Percentiles rank a stretch among this genome's conserved stretches.
Conservation (phyloP, 2,329 filamentous ascomycete species). For the Pseudogymnoascus sp. region DNA sequence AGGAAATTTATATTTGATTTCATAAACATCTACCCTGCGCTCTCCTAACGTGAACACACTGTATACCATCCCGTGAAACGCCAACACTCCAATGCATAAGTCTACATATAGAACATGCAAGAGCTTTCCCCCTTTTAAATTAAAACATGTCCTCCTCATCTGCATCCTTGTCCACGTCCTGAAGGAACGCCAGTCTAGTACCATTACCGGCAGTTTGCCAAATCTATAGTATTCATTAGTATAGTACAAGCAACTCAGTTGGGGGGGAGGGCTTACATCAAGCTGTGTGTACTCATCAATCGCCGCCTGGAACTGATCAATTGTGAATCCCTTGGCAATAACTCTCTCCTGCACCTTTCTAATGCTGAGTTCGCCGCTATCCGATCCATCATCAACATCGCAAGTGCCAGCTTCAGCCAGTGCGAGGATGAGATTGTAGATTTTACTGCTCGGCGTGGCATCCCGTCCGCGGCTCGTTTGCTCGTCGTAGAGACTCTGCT, state of each 20-base stretch:
- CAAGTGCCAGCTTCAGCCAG: constrained; percentile 75
- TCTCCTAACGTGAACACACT: constrained; percentile 4
- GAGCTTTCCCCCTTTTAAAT: not conserved
- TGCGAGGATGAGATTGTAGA: constrained; percentile 87
- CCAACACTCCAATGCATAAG: constrained; percentile 1
- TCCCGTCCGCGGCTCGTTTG: constrained; percentile 41
- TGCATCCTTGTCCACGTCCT: not conserved
- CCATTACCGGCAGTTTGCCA: constrained; percentile 71
- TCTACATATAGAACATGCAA: constrained; percentile 4
- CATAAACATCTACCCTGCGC: not conserved
- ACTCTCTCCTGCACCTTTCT: constrained; percentile 84
- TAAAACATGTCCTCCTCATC: constrained; percentile 2
- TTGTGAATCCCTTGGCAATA: constrained; percentile 91
- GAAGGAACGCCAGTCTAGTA: constrained; percentile 62
- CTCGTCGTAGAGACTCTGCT: constrained; percentile 78
- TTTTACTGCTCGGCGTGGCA: constrained; percentile 76
- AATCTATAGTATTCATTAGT: constrained; percentile 46
- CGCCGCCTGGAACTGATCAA: constrained; percentile 79
- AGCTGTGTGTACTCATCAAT: constrained; percentile 82
- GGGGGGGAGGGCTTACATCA: constrained; percentile 57
- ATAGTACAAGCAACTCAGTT: not conserved
- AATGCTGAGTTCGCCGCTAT: constrained; percentile 70
- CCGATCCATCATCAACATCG: constrained; percentile 36
- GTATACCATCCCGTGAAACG: not conserved
- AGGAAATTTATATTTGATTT: not conserved